These are phyloP conservation scores for Nothophoma quercina DNA, from an alignment of 2,329 filamentous ascomycete genomes.

Conservation along the genomic window DNA sequence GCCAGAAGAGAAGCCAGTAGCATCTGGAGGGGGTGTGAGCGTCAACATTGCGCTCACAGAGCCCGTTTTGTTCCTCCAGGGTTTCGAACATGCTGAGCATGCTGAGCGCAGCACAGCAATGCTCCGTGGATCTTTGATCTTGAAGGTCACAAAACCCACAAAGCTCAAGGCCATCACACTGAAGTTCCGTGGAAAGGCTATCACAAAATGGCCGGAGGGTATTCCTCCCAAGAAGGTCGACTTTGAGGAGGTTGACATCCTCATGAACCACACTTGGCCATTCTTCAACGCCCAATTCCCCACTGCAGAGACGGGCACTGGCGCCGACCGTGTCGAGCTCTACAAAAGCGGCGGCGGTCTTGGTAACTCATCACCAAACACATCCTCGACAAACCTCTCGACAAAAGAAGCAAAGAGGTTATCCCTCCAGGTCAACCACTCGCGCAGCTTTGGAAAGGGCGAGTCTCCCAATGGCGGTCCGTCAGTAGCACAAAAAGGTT, in stretches of 20 bases:
- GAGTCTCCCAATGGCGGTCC: slow-evolving; percentile 66
- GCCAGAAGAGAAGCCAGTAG: slow-evolving; percentile 72
- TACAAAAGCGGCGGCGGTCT: slow-evolving; percentile 54
- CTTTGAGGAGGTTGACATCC: slow-evolving; percentile 80
- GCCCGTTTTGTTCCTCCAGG: slow-evolving; percentile 79
- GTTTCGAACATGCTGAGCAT: slow-evolving; percentile 75
- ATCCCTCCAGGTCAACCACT: slow-evolving; percentile 81
- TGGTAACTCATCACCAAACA: slow-evolving; percentile 56
- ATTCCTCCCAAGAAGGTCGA: slow-evolving; percentile 88
- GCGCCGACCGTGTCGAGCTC: slow-evolving; percentile 69
- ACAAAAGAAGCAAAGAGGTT: slow-evolving; percentile 69
- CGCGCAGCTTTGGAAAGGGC: slow-evolving; percentile 83
- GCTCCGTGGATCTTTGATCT: slow-evolving; percentile 80
- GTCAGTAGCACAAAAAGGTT: slow-evolving; percentile 76
- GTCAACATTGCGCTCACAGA: slow-evolving; percentile 80
- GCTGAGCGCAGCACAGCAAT: slow-evolving; percentile 77
- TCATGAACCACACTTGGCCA: slow-evolving; percentile 87
- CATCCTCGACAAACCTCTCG: slow-evolving; percentile 54
- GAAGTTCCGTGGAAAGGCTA: slow-evolving; percentile 82
- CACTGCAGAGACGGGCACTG: slow-evolving; percentile 66
- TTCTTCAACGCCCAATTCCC: slow-evolving; percentile 86
- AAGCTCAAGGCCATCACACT: slow-evolving; percentile 93
- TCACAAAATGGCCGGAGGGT: slow-evolving; percentile 96
- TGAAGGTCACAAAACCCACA: slow-evolving; percentile 85
- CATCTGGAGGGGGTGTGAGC: slow-evolving; percentile 76